Conservation (phyloP, 768 basidiomycete species). For the Mycena latifolia region DNA sequence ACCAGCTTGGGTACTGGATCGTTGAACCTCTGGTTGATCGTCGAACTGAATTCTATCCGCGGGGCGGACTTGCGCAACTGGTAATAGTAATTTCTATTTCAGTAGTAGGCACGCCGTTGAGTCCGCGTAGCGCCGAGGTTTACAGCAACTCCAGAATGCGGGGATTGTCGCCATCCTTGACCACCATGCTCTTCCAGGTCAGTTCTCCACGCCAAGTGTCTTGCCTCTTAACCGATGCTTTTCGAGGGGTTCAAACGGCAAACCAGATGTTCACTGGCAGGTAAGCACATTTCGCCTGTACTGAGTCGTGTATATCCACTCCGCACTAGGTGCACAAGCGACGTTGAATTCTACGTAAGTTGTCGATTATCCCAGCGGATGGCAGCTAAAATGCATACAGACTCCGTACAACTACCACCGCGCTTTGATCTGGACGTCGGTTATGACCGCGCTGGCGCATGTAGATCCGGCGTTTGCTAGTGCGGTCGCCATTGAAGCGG, state of each 20-base stretch:
- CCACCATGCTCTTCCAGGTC: slow-evolving; percentile 69
- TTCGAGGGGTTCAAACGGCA: slow-evolving; percentile 70
- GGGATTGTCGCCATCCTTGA: slow-evolving; percentile 77
- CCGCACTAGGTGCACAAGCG: slow-evolving; percentile 66
- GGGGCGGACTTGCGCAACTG: slow-evolving; percentile 75
- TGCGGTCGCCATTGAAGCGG: slow-evolving; percentile 80
- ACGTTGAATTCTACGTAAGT: slow-evolving; percentile 81
- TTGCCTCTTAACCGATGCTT: background rate
- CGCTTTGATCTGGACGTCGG: slow-evolving; percentile 84
- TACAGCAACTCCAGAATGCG: slow-evolving; percentile 68
- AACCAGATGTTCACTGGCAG: slow-evolving; percentile 77
- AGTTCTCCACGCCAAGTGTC: background rate
- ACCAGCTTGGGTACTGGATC: slow-evolving; percentile 86
- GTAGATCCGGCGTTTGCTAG: slow-evolving; percentile 73
- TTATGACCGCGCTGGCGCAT: slow-evolving; percentile 82
- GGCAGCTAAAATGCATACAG: slow-evolving; percentile 46
- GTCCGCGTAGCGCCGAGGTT: slow-evolving; percentile 66
- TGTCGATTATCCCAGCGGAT: background rate
- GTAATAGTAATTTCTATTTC: slow-evolving; percentile 53
- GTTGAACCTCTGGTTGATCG: slow-evolving; percentile 79
- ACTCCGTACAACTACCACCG: slow-evolving; percentile 80
- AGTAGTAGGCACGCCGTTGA: background rate
- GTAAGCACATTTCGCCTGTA: slow-evolving; percentile 47
- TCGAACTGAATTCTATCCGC: slow-evolving; percentile 70
- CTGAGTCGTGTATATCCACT: slow-evolving; percentile 6